Evolutionary conservation across 257 asterid species (phyloP).

Genomic region (Solanum bukasovii): DNA sequence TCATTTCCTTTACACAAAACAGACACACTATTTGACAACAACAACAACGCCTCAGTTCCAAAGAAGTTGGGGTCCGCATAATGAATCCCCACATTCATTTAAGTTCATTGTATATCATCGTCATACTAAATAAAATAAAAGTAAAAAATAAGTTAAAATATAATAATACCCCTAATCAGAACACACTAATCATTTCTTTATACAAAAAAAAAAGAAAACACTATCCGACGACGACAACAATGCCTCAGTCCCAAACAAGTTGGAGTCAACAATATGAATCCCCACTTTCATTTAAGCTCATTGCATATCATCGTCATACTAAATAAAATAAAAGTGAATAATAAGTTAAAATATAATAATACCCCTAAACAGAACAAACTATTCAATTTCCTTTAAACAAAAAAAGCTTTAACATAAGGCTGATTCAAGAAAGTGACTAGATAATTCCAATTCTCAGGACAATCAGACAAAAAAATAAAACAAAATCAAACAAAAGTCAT

Average conservation of each 20-base stretch:
- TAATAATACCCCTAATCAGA: background rate
- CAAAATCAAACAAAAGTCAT: background rate
- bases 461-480: conserved; percentile 7
- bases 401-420: background rate
- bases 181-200: background rate
- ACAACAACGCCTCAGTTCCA: background rate
- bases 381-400: background rate
- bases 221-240: background rate
- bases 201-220: background rate
- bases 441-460: background rate
- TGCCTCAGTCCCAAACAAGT: background rate
- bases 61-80: background rate
- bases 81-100: background rate
- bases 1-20: background rate
- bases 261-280: background rate
- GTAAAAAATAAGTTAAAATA: background rate
- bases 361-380: background rate
- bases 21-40: background rate
- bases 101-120: background rate
- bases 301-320: background rate
- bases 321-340: background rate
- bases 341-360: background rate
- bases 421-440: background rate
- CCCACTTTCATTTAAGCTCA: background rate
- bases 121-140: background rate